Percentiles rank a stretch among this genome's conserved stretches.
phyloP scores from a whole-genome alignment of 371 early-diverging fungal species.

The Mycotypha africana region DNA sequence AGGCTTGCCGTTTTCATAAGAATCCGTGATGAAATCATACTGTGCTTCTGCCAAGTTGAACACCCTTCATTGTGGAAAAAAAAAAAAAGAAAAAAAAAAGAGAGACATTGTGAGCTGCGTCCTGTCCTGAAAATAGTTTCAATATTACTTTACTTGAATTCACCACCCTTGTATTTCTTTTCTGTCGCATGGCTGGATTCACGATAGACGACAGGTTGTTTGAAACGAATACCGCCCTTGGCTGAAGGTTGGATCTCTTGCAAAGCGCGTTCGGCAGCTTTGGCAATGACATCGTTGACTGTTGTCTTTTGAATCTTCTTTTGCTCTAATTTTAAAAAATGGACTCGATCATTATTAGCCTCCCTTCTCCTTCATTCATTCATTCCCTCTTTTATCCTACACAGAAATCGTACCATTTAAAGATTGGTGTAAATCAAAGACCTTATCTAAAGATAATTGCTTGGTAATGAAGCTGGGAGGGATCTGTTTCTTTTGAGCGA shows the following conservation, averaged over 20 bases:
- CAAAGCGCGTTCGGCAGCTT: slow-evolving; percentile 75
- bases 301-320: too few species aligned
- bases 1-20: slow-evolving; percentile 31
- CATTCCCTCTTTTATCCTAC: background rate
- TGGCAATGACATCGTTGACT: slow-evolving; percentile 84
- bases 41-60: slow-evolving; percentile 38
- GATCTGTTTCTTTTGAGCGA: slow-evolving; percentile 15
- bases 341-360: too few species aligned
- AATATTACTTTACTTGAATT: slow-evolving; percentile 33
- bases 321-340: too few species aligned
- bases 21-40: slow-evolving; percentile 45
- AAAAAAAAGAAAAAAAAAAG: slow-evolving; percentile 2
- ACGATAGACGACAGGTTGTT: slow-evolving; percentile 16
- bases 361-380: too few species aligned
- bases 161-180: slow-evolving; percentile 27
- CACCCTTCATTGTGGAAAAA: slow-evolving; percentile 30
- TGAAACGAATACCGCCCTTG: too few species aligned
- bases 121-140: background rate
- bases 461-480: slow-evolving; percentile 58
- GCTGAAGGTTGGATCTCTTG: too few species aligned
- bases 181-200: too few species aligned
- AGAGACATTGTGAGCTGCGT: background rate
- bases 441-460: slow-evolving; percentile 62
- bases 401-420: slow-evolving; percentile 74
- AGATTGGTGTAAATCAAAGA: slow-evolving; percentile 57